phyloP scores from a whole-genome alignment of 2,329 filamentous ascomycete species.

The Dothideomycetidae sp. region DNA sequence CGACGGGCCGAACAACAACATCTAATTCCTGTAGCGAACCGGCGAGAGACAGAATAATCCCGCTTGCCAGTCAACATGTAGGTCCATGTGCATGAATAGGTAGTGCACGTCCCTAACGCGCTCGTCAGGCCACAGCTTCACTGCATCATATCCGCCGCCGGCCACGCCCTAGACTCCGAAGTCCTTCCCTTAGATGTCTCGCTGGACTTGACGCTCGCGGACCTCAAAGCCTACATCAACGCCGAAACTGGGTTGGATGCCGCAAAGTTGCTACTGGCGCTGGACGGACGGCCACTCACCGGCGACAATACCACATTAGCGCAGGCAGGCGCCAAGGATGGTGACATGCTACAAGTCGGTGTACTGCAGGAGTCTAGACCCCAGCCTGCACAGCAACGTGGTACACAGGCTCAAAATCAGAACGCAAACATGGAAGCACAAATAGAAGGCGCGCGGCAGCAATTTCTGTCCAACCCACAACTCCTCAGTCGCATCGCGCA shows the following conservation, averaged over 20 bases:
- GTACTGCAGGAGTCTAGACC: constrained; percentile 41
- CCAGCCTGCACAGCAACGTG: constrained; percentile 23
- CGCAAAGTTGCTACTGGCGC: constrained; percentile 68
- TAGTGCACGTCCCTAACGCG: too few relatives aligned
- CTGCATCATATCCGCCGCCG: constrained; percentile 65
- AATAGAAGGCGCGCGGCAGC: constrained; percentile 74
- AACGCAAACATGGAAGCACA: constrained; percentile 18
- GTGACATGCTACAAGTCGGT: constrained; percentile 84
- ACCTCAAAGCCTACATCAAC: constrained; percentile 77
- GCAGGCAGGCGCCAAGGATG: constrained; percentile 66
- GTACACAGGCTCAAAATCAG: constrained; percentile 20
- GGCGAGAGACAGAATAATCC: too few relatives aligned
- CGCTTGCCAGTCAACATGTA: too few relatives aligned
- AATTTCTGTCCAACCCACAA: constrained; percentile 64
- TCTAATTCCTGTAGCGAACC: too few relatives aligned
- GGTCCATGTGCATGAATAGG: too few relatives aligned
- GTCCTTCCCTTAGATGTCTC: constrained; percentile 72
- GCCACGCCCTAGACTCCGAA: constrained; percentile 52
- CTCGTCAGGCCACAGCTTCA: constrained; percentile 76
- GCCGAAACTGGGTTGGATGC: constrained; percentile 65
- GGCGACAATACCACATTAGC: constrained; percentile 71
- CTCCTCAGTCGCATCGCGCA: constrained; percentile 56
- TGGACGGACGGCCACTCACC: constrained; percentile 69
- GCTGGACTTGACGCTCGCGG: constrained; percentile 65
- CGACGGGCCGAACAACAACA: too few relatives aligned